A percentile compares a stretch with the other conserved stretches of the same genome.
Conservation (phyloP, 192 early-diverging fungal genomes). For the Mortierella claussenii region DNA sequence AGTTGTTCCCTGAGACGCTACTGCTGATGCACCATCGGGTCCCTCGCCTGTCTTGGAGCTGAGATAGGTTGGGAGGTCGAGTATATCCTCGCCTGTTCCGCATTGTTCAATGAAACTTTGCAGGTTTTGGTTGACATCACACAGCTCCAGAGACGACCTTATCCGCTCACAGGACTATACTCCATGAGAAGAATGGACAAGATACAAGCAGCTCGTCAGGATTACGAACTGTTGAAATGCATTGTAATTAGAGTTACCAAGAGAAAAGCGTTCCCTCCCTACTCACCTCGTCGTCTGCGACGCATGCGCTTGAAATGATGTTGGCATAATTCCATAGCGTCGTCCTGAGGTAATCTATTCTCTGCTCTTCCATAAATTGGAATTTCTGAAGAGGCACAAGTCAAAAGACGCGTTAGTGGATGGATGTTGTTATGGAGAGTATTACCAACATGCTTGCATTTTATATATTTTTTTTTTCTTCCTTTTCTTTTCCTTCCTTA, state of each 20-base stretch:
- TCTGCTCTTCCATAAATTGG: conserved; percentile 77
- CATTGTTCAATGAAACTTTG: conserved; percentile 67
- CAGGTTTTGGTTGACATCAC: conserved; percentile 73
- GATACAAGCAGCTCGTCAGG: no score
- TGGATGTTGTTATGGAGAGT: not conserved
- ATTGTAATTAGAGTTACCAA: no score
- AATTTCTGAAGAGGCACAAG: conserved; percentile 58
- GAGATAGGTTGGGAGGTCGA: conserved; percentile 44
- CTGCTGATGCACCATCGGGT: conserved; percentile 1
- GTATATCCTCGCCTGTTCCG: conserved; percentile 70
- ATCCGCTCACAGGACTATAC: conserved; percentile 75
- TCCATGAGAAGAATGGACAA: not conserved
- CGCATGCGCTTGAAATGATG: conserved; percentile 73
- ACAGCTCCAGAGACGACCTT: conserved; percentile 70
- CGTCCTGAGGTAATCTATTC: conserved; percentile 74
- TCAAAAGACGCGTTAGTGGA: no score
- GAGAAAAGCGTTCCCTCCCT: no score
- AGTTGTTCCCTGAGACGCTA: conserved; percentile 6
- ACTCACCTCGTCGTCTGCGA: conserved; percentile 75
- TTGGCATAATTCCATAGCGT: conserved; percentile 79
- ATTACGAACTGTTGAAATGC: no score
- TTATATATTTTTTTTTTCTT: no score
- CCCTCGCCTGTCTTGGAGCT: not conserved
- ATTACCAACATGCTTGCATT: not conserved
- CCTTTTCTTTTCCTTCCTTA: no score